These are phyloP conservation scores for Withania somnifera DNA, from an alignment of 305 asterid species.

Conservation along the genomic window DNA sequence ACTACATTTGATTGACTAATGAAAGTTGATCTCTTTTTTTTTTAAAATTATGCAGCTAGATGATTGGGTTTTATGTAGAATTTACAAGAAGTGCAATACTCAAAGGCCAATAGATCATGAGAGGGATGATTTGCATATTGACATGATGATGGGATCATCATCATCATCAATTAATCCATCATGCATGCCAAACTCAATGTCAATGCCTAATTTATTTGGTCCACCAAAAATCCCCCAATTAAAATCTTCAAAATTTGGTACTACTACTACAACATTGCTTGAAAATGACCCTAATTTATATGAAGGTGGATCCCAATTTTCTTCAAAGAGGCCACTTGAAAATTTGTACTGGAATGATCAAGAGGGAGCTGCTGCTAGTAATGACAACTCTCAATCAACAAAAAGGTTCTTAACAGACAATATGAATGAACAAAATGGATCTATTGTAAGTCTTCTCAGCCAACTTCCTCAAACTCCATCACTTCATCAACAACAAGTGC, in stretches of 20 bases:
- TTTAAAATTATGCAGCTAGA: conserved; percentile 42
- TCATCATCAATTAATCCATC: conserved; percentile 17
- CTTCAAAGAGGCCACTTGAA: not conserved
- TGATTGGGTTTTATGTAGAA: conserved; percentile 93
- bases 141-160: conserved; percentile 27
- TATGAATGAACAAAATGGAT: conserved; percentile 23
- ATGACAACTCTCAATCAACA: conserved; percentile 19
- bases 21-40: not conserved
- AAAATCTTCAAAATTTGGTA: conserved; percentile 15
- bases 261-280: conserved; percentile 20
- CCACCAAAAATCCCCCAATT: conserved; percentile 4
- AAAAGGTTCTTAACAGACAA: conserved; percentile 39
- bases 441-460: conserved; percentile 37
- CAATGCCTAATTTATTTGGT: conserved; percentile 1
- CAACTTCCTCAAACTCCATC: conserved; percentile 53
- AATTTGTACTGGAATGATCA: conserved; percentile 35
- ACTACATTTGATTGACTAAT: not conserved
- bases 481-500: conserved; percentile 37
- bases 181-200: conserved; percentile 16
- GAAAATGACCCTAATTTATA: conserved; percentile 35
- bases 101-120: conserved; percentile 56
- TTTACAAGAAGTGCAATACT: conserved; percentile 63
- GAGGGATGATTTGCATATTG: conserved; percentile 28
- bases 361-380: not conserved
- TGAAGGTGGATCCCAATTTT: conserved; percentile 21